phyloP scores from a whole-genome alignment of 2,329 filamentous ascomycete species.

The Xenoacremonium recifei region DNA sequence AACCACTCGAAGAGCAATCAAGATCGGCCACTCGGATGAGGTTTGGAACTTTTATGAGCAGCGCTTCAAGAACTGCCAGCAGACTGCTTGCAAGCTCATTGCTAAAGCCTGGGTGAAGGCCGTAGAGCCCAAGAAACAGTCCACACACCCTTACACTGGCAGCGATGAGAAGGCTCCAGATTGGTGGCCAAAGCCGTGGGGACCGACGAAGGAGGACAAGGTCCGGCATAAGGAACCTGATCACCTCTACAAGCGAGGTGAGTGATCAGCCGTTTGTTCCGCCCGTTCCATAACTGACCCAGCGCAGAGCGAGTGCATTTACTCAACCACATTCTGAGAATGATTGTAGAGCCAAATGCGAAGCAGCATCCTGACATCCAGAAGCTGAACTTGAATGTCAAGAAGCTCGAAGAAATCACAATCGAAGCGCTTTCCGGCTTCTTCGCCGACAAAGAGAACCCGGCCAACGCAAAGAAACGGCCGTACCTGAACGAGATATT shows the following conservation, averaged over 20 bases:
- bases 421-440: slow-evolving; percentile 57
- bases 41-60: slow-evolving; percentile 61
- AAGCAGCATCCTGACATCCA: slow-evolving; percentile 52
- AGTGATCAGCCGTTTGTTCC: background rate
- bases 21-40: slow-evolving; percentile 51
- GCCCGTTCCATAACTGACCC: background rate
- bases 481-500: slow-evolving; percentile 60
- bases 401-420: slow-evolving; percentile 57
- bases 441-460: slow-evolving; percentile 51
- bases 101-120: slow-evolving; percentile 75
- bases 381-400: slow-evolving; percentile 52
- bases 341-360: slow-evolving; percentile 51
- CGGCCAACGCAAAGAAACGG: slow-evolving; percentile 54
- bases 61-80: slow-evolving; percentile 65
- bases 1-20: slow-evolving; percentile 42
- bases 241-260: slow-evolving; percentile 67
- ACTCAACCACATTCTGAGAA: slow-evolving; percentile 57
- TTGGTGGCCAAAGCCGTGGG: slow-evolving; percentile 65
- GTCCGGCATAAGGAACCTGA: slow-evolving; percentile 73
- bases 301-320: slow-evolving; percentile 56
- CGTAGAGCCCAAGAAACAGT: slow-evolving; percentile 76
- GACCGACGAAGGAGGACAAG: slow-evolving; percentile 47
- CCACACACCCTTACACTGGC: slow-evolving; percentile 69
- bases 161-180: slow-evolving; percentile 60
- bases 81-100: slow-evolving; percentile 69